Conservation (phyloP, 225 moss, liverwort and hornwort genomes). For the Ulota crispa region DNA sequence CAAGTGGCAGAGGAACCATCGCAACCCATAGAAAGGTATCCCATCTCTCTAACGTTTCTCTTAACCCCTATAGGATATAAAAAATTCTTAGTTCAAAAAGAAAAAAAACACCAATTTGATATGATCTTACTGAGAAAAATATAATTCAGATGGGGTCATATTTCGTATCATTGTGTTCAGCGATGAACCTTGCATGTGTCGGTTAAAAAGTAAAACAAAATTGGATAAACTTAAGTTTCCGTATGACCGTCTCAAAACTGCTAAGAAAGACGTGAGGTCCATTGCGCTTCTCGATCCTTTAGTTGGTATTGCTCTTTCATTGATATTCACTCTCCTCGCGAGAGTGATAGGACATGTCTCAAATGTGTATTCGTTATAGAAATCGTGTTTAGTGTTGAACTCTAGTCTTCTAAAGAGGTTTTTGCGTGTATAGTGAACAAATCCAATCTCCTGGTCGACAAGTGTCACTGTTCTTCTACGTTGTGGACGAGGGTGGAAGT, state of each 20-base stretch:
- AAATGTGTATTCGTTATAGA: neutral
- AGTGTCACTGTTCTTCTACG: slow-evolving; percentile 82
- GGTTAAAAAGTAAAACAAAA: neutral
- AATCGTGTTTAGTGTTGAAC: neutral
- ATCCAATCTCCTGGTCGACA: slow-evolving; percentile 41
- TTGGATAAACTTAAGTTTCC: neutral
- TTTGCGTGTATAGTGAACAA: slow-evolving; percentile 43
- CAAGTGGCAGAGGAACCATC: slow-evolving; percentile 46
- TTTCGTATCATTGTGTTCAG: neutral
- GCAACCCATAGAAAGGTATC: slow-evolving; percentile 37
- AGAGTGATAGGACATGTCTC: neutral
- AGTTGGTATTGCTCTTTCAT: neutral
- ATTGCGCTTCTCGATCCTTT: neutral
- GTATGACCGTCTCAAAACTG: neutral
- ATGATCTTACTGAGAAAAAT: neutral
- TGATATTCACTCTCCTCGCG: neutral
- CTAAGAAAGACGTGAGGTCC: neutral
- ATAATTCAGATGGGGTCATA: neutral
- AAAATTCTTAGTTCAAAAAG: neutral
- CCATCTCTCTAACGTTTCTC: neutral
- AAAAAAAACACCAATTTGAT: neutral
- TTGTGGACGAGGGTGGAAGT: slow-evolving; percentile 73
- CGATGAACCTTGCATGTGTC: neutral
- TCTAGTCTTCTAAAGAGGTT: neutral
- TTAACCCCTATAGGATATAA: neutral